Evolutionary conservation across 2,329 filamentous ascomycete species (phyloP), one percentile per base, ranked within the genome.

Genomic region (Rutstroemia sp.): DNA sequence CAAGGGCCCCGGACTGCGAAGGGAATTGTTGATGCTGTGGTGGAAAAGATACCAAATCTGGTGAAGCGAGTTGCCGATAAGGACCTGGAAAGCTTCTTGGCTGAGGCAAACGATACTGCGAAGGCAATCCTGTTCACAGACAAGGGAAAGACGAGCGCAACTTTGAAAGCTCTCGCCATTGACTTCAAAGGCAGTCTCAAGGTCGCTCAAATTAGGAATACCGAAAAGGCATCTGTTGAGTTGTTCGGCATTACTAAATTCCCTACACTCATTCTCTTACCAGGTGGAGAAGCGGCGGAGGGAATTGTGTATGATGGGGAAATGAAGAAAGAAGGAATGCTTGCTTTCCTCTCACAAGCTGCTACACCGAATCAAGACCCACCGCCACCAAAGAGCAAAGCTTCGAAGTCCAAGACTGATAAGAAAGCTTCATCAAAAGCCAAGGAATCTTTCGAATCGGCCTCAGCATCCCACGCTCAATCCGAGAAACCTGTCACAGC

Each of bases 41-140:
- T 88, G 51, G 83, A 88, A 65, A 89, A 87, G 73, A 96, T 99
- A 65, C 91, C 89, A 64, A 97, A 97, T 73, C 86, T 94, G 67
- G 92, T 99, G 45, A 87, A 87, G 69, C 82, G 83, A 60, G 75
- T 96, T 48, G 84, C 85, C 16, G 90, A 95, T 71, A 89, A 88
- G 72, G 86, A 88, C 47, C 67, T 95, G 39, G 85, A 90, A 57
- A 75, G 75, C 12, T 99, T 92, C 80, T 72, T 96, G 50, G 73
- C 75, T 9, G 78, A 81, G 57, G 79, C 81, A 46, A 85, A 84
- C 58, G 81, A 87, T 19, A 81, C 78, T 12, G 82, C 91, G 50
- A 96, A 95, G 76, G 92, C 88, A 0, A 83, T 99, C 36, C 76
- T 99, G 3, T 97, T 99, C 73, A 95, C 89, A 2, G 89, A 96